A percentile compares a stretch with the other conserved stretches of the same genome.
These are phyloP conservation scores for Citropsis articulata DNA, from an alignment of 345 rosid genomes.

Conservation along the genomic window DNA sequence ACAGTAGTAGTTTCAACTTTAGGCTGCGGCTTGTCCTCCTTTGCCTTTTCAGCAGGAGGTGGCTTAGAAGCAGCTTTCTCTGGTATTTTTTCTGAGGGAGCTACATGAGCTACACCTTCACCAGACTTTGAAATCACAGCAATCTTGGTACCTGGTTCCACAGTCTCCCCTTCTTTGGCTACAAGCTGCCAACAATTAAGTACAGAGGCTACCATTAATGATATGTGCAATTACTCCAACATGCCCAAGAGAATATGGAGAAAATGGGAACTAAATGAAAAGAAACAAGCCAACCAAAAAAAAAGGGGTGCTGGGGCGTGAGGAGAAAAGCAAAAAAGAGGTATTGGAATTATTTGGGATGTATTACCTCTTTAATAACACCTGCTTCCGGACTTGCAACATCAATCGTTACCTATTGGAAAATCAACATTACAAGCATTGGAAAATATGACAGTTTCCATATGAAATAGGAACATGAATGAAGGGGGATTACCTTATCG, in stretches of 20 bases:
- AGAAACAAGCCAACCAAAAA: background rate
- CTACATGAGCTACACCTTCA: slow-evolving; percentile 77
- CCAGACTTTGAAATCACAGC: slow-evolving; percentile 85
- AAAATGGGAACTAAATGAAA: background rate
- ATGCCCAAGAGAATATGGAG: background rate
- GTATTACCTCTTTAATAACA: slow-evolving; percentile 62
- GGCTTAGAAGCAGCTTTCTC: slow-evolving; percentile 55
- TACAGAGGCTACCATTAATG: background rate
- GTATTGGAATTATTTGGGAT: background rate
- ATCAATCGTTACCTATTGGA: slow-evolving; percentile 44
- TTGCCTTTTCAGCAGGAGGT: slow-evolving; percentile 35
- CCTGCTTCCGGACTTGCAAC: slow-evolving; percentile 87
- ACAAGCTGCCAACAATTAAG: slow-evolving; percentile 43
- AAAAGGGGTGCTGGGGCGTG: no score
- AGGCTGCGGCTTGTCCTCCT: slow-evolving; percentile 39
- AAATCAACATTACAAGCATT: slow-evolving; percentile 4
- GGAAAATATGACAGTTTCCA: background rate
- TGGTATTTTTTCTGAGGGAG: slow-evolving; percentile 66
- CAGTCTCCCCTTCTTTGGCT: slow-evolving; percentile 97
- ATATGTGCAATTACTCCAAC: background rate
- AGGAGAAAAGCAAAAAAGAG: background rate
- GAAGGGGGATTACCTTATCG: slow-evolving; percentile 58
- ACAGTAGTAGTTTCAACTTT: slow-evolving; percentile 47
- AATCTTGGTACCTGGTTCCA: slow-evolving; percentile 83
- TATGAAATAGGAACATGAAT: background rate